Conservation (phyloP, 257 asterid genomes). For the Nicotiana obtusifolia region DNA sequence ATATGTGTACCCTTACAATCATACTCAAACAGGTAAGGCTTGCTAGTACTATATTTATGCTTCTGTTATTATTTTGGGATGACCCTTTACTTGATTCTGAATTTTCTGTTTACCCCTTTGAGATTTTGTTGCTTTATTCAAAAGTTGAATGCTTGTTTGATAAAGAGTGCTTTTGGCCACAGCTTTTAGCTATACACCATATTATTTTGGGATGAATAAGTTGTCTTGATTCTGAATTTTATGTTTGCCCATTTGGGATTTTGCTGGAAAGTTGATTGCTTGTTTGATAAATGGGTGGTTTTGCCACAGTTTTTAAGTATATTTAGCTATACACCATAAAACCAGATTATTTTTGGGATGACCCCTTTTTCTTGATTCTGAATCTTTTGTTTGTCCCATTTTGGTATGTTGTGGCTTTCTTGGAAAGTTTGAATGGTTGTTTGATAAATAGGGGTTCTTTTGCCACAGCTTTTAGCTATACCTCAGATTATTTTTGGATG, state of each 20-base stretch:
- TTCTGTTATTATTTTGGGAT: not conserved
- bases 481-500: slow-evolving; percentile 38
- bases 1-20: slow-evolving; percentile 51
- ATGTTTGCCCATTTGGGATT: slow-evolving; percentile 14
- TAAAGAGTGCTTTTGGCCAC: too few species aligned
- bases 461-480: slow-evolving; percentile 57
- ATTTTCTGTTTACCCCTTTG: not conserved
- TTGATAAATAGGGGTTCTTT: not conserved
- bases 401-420: not conserved
- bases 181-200: too few species aligned
- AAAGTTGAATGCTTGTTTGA: not conserved
- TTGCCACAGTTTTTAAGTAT: not conserved
- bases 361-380: not conserved
- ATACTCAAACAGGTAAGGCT: slow-evolving; percentile 40
- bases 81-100: not conserved
- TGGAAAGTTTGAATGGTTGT: not conserved
- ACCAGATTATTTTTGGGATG: not conserved
- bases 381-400: not conserved
- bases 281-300: not conserved
- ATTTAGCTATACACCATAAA: not conserved
- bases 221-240: not conserved
- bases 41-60: not conserved
- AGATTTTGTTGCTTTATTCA: too few species aligned
- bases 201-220: too few species aligned
- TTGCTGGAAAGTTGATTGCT: not conserved